Base-by-base conservation (phyloP, 768 basidiomycete species). In the Amanita thiersii region DNA sequence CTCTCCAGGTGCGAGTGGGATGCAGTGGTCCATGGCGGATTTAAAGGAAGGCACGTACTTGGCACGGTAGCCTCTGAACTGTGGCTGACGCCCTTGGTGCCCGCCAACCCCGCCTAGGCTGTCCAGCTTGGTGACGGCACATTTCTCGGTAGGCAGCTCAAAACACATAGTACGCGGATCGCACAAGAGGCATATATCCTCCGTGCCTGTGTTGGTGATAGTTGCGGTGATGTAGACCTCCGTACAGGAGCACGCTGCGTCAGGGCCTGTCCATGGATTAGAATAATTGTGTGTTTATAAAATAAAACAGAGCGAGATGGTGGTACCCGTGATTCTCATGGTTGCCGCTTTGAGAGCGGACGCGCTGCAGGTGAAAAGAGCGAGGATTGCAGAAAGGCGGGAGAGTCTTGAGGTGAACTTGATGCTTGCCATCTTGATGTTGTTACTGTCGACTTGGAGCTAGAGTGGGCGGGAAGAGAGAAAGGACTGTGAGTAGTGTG, bases 131-230 rank as follows among this genome's bases (percentile, higher is more conserved):
- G 29, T 19, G 52, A 72, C 65, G 38, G 41, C 31, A 54, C 72
- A 75, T 30, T 64, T 67, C 40, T 73, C 48, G 18, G 68, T 62
- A 17, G 70, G 64, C 30, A 68, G 47, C 41, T 57, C 58, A 31
- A 61, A 62, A 24, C 73, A 56, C 11, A 63, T 53, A 5, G 64
- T 54, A 11, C 57, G 54, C 11, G 72, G 70, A 53, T 73, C 65
- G 44, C 70, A 70, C 47, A 73, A 57, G 31, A 74, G 50, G 45
- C 63, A 68, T 38, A 73, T 43, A n/a, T 64, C 60, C 56, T 73
- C 66, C 38, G 65, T 59, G 36, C 71, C 69, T 14, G 62, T 68
- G 58, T 75, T 73, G 47, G 62, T 65, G 46, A 73, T 32, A 25
- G 63, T 65, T 14, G 68, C 52, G 19, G 52, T 52, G 37, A 73